A percentile compares a stretch with the other conserved stretches of the same genome.
Evolutionary conservation across 2,329 filamentous ascomycete genomes (phyloP).

Genomic region (Alternaria angustiovoidea): DNA sequence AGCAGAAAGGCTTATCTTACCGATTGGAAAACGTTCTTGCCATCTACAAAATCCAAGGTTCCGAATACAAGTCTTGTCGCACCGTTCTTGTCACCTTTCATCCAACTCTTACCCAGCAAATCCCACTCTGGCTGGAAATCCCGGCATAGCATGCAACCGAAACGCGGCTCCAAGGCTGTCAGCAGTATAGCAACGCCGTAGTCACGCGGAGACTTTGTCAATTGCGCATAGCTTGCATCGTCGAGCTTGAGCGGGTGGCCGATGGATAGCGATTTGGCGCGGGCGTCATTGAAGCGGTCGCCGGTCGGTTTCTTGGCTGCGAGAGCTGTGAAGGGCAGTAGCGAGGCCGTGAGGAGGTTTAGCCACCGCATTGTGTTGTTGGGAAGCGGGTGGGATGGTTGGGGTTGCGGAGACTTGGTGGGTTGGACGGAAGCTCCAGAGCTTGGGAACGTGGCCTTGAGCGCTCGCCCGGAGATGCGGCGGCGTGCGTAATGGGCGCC

Average conservation of each 20-base stretch:
- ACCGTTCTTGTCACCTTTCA: constrained; percentile 78
- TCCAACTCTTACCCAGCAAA: constrained; percentile 84
- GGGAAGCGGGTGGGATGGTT: constrained; percentile 23
- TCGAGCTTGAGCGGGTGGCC: constrained; percentile 75
- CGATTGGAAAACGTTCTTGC: constrained; percentile 84
- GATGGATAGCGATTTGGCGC: constrained; percentile 70
- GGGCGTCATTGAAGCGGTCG: constrained; percentile 76
- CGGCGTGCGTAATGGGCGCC: constrained; percentile 41
- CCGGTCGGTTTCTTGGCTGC: constrained; percentile 69
- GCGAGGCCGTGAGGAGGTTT: constrained; percentile 67
- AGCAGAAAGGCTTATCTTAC: constrained; percentile 60
- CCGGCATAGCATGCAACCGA: constrained; percentile 83
- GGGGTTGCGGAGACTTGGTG: constrained; percentile 30
- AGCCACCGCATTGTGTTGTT: constrained; percentile 70
- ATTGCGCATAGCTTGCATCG: constrained; percentile 75
- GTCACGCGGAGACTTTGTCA: constrained; percentile 81
- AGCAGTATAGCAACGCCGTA: constrained; percentile 84
- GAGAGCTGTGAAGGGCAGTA: constrained; percentile 67
- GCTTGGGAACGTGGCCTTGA: constrained; percentile 47
- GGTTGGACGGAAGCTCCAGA: constrained; percentile 19
- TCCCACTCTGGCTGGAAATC: constrained; percentile 97
- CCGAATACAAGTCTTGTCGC: constrained; percentile 79
- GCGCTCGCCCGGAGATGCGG: constrained; percentile 24
- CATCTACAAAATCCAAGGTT: constrained; percentile 87
- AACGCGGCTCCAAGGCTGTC: constrained; percentile 84